Conservation (phyloP, 257 asterid genomes). For the Solanum sparsipilum region DNA sequence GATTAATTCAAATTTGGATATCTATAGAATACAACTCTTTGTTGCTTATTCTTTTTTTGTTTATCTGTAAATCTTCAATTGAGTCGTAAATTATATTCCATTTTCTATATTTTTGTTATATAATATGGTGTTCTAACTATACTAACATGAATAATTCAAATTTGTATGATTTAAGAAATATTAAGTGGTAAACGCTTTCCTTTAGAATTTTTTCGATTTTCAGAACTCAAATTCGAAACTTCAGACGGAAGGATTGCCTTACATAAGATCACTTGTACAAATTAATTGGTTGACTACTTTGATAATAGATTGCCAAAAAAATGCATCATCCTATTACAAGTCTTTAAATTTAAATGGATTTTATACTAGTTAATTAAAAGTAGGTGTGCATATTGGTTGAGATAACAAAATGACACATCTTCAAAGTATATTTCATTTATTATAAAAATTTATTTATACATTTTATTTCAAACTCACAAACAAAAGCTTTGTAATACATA, state of each 20-base stretch:
- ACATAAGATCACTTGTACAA: not conserved
- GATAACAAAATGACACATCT: not conserved
- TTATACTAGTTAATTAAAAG: not conserved
- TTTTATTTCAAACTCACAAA: not conserved
- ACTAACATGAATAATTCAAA: not conserved
- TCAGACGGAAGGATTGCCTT: not conserved
- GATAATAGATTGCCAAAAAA: not conserved
- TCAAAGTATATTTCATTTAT: not conserved
- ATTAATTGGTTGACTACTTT: not conserved
- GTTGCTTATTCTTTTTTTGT: not conserved
- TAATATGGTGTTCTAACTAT: not conserved
- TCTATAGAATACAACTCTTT: not conserved
- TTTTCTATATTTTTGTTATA: not conserved
- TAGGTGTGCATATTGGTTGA: not conserved
- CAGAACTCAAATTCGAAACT: not conserved
- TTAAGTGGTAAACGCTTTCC: not conserved
- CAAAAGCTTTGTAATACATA: not conserved
- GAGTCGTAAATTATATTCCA: not conserved
- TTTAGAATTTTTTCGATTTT: fast-evolving
- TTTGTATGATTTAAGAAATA: not conserved
- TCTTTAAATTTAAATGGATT: not conserved
- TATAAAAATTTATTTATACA: not conserved
- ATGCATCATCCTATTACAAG: not conserved
- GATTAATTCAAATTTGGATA: not conserved
- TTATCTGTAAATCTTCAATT: not conserved